Evolutionary conservation across 305 asterid genomes (phyloP).

Genomic region (Fraxinus sp.): DNA sequence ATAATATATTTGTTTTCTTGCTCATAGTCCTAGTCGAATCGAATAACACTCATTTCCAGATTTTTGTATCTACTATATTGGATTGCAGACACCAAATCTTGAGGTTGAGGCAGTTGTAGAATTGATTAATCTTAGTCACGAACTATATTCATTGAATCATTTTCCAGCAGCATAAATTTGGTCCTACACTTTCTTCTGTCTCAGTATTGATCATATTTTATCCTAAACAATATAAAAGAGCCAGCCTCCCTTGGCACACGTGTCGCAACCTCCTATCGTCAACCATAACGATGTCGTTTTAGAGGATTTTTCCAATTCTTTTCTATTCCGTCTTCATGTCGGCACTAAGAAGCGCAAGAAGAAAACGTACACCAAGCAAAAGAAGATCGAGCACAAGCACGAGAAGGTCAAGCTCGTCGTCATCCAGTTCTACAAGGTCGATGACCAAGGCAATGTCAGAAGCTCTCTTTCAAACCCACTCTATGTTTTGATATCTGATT

Average conservation of each 20-base stretch:
- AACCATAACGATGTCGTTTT: neutral
- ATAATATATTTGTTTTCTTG: neutral
- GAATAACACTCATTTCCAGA: neutral
- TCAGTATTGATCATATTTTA: neutral
- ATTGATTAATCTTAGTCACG: neutral
- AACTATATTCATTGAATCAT: neutral
- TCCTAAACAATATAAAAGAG: neutral
- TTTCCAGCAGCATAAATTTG: neutral
- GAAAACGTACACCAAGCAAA: slow-evolving; percentile 51
- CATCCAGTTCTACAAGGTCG: slow-evolving; percentile 51
- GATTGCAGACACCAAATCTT: neutral
- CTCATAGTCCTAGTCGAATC: neutral
- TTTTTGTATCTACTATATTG: neutral
- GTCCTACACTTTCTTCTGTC: neutral
- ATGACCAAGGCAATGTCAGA: slow-evolving; percentile 46
- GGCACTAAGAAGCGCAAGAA: slow-evolving; percentile 57
- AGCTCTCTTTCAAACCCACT: no score
- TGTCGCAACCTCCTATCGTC: neutral
- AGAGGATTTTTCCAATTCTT: neutral
- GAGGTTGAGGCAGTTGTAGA: neutral
- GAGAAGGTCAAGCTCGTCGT: slow-evolving; percentile 54
- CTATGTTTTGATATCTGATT: no score
- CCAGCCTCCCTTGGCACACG: no score
- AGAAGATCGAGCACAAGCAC: slow-evolving; percentile 55
- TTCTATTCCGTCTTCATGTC: slow-evolving; percentile 44